Evolutionary conservation across 306 rosid species (phyloP).

Genomic region (Medicago arabica): DNA sequence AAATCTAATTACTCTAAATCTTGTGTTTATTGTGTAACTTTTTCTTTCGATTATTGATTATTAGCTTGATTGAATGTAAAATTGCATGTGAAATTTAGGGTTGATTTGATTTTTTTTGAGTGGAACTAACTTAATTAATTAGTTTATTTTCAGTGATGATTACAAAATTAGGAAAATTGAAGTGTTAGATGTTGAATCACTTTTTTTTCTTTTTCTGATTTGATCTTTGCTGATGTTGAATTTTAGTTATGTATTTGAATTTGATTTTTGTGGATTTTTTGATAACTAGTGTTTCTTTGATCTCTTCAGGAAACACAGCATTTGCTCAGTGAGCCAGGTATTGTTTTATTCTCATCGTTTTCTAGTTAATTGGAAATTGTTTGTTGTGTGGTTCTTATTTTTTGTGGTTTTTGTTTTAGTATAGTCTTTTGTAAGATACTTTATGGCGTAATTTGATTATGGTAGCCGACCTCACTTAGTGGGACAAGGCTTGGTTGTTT

Average conservation of each 20-base stretch:
- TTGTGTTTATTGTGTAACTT: background rate
- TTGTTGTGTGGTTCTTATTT: background rate
- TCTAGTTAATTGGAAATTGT: too few relatives aligned
- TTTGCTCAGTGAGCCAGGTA: conserved; percentile 97
- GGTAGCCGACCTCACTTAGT: too few relatives aligned
- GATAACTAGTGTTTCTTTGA: conserved; percentile 32
- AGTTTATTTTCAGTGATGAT: conserved; percentile 27
- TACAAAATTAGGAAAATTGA: background rate
- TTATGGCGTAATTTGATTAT: background rate
- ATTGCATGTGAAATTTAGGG: conserved; percentile 6
- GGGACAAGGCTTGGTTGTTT: too few relatives aligned
- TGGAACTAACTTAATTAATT: conserved; percentile 10
- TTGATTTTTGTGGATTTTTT: conserved; percentile 28
- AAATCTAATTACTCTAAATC: background rate
- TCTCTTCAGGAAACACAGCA: conserved; percentile 93
- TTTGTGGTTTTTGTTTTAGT: conserved; percentile 1
- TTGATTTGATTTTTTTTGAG: background rate
- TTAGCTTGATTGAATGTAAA: conserved; percentile 7
- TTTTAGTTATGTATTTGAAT: conserved; percentile 25
- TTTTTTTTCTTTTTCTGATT: background rate
- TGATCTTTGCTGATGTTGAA: conserved; percentile 30
- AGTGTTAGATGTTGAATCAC: conserved; percentile 14
- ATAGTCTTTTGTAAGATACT: background rate
- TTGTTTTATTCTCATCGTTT: background rate
- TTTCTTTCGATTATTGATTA: background rate